Evolutionary conservation across 2,329 filamentous ascomycete genomes (phyloP).

Genomic region (Trichoderma citrinoviride): DNA sequence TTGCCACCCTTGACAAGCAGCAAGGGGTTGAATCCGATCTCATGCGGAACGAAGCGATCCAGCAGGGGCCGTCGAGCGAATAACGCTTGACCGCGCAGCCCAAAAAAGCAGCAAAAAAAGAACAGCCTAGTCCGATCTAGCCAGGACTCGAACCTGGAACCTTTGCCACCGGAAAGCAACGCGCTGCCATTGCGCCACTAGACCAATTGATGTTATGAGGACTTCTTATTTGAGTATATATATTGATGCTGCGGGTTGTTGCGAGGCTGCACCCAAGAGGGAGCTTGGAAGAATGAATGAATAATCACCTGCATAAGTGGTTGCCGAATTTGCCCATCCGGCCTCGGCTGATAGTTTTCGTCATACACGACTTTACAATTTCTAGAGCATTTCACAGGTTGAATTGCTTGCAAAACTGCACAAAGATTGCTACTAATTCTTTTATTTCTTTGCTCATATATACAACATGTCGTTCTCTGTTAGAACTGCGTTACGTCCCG

Average conservation of each 20-base stretch:
- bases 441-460: too few species aligned
- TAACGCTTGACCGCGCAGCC: too few species aligned
- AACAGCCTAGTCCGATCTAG: conserved; percentile 24
- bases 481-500: neutral
- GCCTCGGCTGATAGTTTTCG: neutral
- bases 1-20: neutral
- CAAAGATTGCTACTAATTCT: neutral
- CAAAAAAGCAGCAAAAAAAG: neutral
- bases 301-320: too few species aligned
- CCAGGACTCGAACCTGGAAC: conserved; percentile 38
- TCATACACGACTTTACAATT: neutral
- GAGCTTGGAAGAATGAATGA: too few species aligned
- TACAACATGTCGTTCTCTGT: neutral
- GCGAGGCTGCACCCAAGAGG: neutral
- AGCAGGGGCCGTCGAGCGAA: neutral
- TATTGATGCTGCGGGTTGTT: neutral
- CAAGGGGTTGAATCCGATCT: conserved; percentile 6
- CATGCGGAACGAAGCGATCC: neutral
- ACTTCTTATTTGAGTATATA: neutral
- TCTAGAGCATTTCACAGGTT: neutral
- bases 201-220: neutral
- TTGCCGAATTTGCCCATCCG: neutral
- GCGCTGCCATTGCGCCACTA: conserved; percentile 23
- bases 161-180: conserved; percentile 39
- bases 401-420: neutral